Evolutionary conservation across 176 grass and related monocot species (phyloP), one percentile per base, ranked within the genome.

Genomic region (Rhipidocladum racemiflorum): DNA sequence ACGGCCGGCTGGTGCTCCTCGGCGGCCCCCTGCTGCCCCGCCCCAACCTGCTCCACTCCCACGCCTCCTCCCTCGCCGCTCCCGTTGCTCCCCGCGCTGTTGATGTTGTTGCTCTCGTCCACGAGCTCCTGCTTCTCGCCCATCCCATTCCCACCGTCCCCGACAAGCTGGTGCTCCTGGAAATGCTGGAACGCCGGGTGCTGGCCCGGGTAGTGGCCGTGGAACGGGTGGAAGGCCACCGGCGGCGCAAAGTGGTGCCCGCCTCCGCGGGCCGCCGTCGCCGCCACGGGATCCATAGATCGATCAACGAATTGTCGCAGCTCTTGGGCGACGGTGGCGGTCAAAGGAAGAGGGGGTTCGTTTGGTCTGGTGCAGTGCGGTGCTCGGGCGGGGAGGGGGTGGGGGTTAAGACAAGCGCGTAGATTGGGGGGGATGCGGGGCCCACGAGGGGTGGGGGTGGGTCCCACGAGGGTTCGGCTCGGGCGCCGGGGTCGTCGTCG

Each of bases 201-300:
- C 85, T 91, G 91, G 17, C 76, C 78, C 0, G 74, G 84, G 61
- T 78, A 87, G 56, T 91, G 88, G 11, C 80, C 80, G 11, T 78
- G 85, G 70, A 93, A 88, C 30, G 91, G 81, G 83, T 90, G 75
- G 73, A 92, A 88, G 50, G 51, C 69, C 83, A 75, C 76, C 81
- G 84, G 64, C 72, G 87, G 88, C 46, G 60, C 88, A 75, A 88
- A 98, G 57, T 90, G 88, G 67, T 83, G 83, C 54, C 81, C 79
- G 9, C 81, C 79, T 30, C 89, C 79, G 51, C 86, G 84, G 45
- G 84, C 51, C 32, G 87, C 87, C 35, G 94, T n/a, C n/a, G n/a
- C 82, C 65, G 92, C 81, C 30, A 93, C 83, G 3, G 90, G 96
- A 90, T 98, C 96, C 96, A 98, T 98, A 43, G 48, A 0, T 15